Base-by-base conservation (phyloP, 306 rosid species). In the Pyrus betulifolia region DNA sequence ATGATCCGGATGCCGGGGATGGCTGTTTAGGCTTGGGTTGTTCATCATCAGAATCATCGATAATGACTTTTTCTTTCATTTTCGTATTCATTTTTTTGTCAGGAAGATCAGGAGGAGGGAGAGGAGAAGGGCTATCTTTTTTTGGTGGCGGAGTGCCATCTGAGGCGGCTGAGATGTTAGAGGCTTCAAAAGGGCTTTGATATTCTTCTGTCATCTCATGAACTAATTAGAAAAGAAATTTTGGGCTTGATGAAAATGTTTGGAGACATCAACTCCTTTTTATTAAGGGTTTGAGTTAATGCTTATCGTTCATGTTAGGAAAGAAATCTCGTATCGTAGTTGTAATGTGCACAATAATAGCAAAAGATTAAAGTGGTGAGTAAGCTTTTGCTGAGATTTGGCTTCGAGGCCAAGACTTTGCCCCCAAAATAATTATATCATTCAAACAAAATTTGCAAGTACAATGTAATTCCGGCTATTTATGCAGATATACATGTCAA, bases 91-190 rank as follows among this genome's bases (percentile, higher is more conserved):
- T 51, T 42, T 38, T 73, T n/a, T 49, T 18, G 42, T 28, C 69
- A 13, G 21, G 49, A 17, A 15, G 35, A 3, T 15, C 69, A 7
- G 23, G 44, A 10, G 65, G 17, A 33, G 21, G 54, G 54, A 18
- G 54, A 49, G 54, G 54, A 49, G 19, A 2, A 49, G 54, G 9
- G 2, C 27, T 69, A 11, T 69, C 78, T 22, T 28, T 28, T 46
- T 65, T n/a, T 3, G 46, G 19, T 59, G n/a, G 62, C 38, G 75
- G 69, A 18, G 38, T 28, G 23, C 51, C 44, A 30, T 74, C 82
- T 0, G 86, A 81, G 15, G 89, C 71, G 19, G 78, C 82, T 3
- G 94, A 85, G 81, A 85, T 76, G 71, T 84, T 70, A 1, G 93
- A 87, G 69, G 86, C 78, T 68, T 89, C 84, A 2, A 86, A 80